phyloP scores from a whole-genome alignment of 768 basidiomycete species.

The Psilocybe tampanensis region DNA sequence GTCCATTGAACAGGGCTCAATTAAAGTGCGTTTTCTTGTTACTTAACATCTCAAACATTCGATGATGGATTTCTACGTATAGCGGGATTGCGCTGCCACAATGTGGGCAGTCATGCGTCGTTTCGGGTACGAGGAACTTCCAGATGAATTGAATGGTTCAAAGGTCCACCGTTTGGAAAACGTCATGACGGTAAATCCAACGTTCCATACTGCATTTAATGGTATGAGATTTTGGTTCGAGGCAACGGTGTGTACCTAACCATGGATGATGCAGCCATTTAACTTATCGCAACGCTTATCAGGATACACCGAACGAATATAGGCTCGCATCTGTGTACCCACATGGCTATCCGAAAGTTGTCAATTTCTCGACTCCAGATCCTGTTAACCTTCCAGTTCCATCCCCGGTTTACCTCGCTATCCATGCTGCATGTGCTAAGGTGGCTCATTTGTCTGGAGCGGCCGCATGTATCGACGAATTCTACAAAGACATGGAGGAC shows the following conservation, averaged over 20 bases:
- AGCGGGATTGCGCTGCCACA: slow-evolving; percentile 25
- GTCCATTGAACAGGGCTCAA: slow-evolving; percentile 14
- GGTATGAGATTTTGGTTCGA: slow-evolving; percentile 32
- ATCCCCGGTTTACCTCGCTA: slow-evolving; percentile 28
- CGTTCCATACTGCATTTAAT: slow-evolving; percentile 26
- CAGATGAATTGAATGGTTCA: slow-evolving; percentile 27
- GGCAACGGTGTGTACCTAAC: slow-evolving; percentile 24
- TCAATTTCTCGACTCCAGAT: slow-evolving; percentile 32
- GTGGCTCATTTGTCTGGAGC: slow-evolving; percentile 43
- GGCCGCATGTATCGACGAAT: slow-evolving; percentile 28
- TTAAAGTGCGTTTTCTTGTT: slow-evolving; percentile 19
- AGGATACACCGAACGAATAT: slow-evolving; percentile 23
- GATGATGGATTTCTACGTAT: slow-evolving; percentile 1
- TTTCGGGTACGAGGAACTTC: slow-evolving; percentile 26
- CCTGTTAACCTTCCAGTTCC: slow-evolving; percentile 29
- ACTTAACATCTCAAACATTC: slow-evolving; percentile 7
- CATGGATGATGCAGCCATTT: neutral
- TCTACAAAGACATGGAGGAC: slow-evolving; percentile 13
- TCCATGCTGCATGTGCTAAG: slow-evolving; percentile 44
- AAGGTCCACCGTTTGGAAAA: slow-evolving; percentile 33
- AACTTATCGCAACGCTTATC: neutral
- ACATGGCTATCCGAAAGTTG: slow-evolving; percentile 15
- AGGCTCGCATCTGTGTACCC: slow-evolving; percentile 12
- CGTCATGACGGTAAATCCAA: slow-evolving; percentile 28
- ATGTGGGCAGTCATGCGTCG: slow-evolving; percentile 26